Conservation (phyloP, 2,329 filamentous ascomycete species). For the Fusarium caatingaense region DNA sequence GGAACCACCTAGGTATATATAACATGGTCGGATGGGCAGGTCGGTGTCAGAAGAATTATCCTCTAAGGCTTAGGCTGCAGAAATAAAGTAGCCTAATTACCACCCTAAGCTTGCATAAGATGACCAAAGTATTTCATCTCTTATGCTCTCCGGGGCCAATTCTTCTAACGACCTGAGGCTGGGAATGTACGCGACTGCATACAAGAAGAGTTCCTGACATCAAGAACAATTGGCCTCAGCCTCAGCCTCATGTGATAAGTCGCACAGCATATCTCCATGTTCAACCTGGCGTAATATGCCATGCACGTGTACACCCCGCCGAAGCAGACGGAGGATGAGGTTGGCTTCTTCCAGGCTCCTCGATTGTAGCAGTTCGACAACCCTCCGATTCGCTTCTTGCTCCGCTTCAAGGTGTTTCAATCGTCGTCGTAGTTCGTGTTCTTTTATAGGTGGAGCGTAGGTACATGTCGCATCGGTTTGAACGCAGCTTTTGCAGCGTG, state of each 20-base stretch:
- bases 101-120: no score
- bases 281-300: constrained; percentile 16
- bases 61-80: no score
- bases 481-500: neutral
- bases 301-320: neutral
- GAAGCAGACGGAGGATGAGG: constrained; percentile 9
- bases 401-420: neutral
- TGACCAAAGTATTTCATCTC: no score
- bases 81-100: no score
- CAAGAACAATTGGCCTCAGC: neutral
- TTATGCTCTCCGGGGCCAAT: no score
- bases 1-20: neutral
- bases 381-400: neutral
- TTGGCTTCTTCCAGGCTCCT: neutral
- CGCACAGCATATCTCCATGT: constrained; percentile 20
- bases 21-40: neutral
- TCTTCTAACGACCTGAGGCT: no score
- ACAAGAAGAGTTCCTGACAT: neutral
- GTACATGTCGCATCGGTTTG: neutral
- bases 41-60: no score
- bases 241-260: neutral
- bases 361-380: neutral
- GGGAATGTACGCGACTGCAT: no score
- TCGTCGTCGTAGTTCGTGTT: neutral
- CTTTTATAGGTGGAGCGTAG: neutral